A percentile compares a stretch with the other conserved stretches of the same genome.
Conservation (phyloP, 805 yeast genomes). For the Yamadazyma phyllophila region DNA sequence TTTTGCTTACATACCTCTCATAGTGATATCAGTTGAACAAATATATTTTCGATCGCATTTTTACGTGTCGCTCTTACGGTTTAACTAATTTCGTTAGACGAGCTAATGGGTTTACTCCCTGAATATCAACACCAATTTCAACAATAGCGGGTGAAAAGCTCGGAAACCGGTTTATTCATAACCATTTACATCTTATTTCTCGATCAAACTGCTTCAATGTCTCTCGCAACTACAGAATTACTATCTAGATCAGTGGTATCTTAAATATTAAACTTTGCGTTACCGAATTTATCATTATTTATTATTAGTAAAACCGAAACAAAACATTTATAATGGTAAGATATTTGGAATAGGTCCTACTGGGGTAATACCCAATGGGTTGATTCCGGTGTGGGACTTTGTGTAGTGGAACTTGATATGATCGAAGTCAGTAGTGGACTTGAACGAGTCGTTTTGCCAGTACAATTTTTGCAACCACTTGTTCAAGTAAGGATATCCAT, state of each 20-base stretch:
- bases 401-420: conserved; percentile 93
- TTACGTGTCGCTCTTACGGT: conserved; percentile 9
- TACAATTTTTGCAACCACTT: conserved; percentile 80
- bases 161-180: too few species aligned
- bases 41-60: conserved; percentile 6
- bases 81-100: conserved; percentile 5
- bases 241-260: neutral
- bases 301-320: neutral
- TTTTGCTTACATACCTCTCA: conserved; percentile 18
- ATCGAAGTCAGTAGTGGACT: conserved; percentile 77
- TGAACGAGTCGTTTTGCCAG: conserved; percentile 73
- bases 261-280: neutral
- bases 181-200: neutral
- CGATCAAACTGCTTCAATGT: neutral
- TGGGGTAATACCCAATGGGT: conserved; percentile 83
- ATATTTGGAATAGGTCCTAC: conserved; percentile 85
- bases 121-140: neutral
- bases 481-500: conserved; percentile 74
- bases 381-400: conserved; percentile 74
- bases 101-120: neutral
- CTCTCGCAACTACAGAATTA: neutral
- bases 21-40: conserved; percentile 4
- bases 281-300: neutral
- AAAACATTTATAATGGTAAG: conserved; percentile 19
- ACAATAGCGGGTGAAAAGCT: too few species aligned